These are phyloP conservation scores for Hyphopichia khmerensis DNA, from an alignment of 1,139 yeast species.

Conservation along the genomic window DNA sequence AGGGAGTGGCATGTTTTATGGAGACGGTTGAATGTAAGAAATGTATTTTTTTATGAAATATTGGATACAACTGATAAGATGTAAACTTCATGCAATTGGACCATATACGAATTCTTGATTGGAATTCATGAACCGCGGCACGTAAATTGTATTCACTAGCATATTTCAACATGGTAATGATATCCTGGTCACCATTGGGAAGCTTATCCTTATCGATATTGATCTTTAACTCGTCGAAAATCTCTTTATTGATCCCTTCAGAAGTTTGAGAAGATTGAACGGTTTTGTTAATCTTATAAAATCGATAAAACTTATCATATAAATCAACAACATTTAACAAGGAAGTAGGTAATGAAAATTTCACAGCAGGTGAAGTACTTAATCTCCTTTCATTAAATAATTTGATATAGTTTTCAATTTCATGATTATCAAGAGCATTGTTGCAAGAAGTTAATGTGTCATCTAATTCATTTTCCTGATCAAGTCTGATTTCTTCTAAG, in stretches of 20 bases:
- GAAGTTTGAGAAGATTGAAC: conserved; percentile 21
- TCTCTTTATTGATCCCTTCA: conserved; percentile 20
- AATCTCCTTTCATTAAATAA: conserved; percentile 51
- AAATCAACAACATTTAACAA: conserved; percentile 54
- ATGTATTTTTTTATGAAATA: conserved; percentile 71
- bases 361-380: conserved; percentile 76
- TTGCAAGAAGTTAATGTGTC: background rate
- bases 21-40: conserved; percentile 82
- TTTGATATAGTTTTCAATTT: conserved; percentile 48
- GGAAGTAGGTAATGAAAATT: conserved; percentile 65
- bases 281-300: conserved; percentile 22
- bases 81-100: conserved; percentile 37
- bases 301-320: conserved; percentile 43
- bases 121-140: conserved; percentile 27
- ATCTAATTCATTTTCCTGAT: conserved; percentile 4
- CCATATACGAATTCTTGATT: conserved; percentile 39
- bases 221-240: conserved; percentile 27
- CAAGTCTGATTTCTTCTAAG: background rate
- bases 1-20: conserved; percentile 83
- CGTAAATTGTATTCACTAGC: conserved; percentile 32
- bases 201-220: conserved; percentile 24
- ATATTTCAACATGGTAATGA: conserved; percentile 38
- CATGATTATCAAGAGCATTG: conserved; percentile 26
- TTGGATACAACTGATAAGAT: conserved; percentile 45
- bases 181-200: conserved; percentile 37